Evolutionary conservation across 352 stramenopile genomes (phyloP).

Genomic region (Sclerospora graminicola): DNA sequence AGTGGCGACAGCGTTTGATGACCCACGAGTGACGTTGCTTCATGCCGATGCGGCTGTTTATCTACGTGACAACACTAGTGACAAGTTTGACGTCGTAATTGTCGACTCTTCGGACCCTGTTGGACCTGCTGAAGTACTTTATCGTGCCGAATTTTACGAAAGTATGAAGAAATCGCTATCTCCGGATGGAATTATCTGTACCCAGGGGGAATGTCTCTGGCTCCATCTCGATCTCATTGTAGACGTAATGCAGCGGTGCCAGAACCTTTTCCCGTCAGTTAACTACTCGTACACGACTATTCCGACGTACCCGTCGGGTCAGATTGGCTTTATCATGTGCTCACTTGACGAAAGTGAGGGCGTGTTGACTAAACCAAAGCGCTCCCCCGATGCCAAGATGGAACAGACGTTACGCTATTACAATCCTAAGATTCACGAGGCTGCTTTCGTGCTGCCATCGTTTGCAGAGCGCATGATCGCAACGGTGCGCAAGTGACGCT

Average conservation of each 20-base stretch:
- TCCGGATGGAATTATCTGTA: conserved; percentile 80
- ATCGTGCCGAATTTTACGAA: conserved; percentile 93
- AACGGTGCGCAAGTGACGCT: conserved; percentile 59
- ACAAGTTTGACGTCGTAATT: conserved; percentile 95
- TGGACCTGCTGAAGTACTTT: conserved; percentile 91
- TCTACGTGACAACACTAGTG: conserved; percentile 65
- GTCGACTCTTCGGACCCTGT: conserved; percentile 95
- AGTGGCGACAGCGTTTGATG: conserved; percentile 91
- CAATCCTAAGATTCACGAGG: conserved; percentile 88
- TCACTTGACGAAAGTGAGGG: conserved; percentile 56
- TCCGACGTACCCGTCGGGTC: conserved; percentile 97
- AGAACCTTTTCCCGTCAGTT: conserved; percentile 88
- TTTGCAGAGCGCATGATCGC: conserved; percentile 88
- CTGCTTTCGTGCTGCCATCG: conserved; percentile 93
- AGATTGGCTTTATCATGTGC: conserved; percentile 98
- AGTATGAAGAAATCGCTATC: conserved; percentile 87
- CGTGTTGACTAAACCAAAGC: conserved; percentile 61
- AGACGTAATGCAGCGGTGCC: conserved; percentile 89
- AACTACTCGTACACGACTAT: conserved; percentile 99
- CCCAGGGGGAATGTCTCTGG: conserved; percentile 97
- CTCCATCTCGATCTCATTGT: conserved; percentile 96
- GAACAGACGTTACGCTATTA: conserved; percentile 90
- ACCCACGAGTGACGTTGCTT: conserved; percentile 92
- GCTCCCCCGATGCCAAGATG: conserved; percentile 40
- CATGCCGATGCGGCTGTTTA: conserved; percentile 88